Evolutionary conservation across 2,329 filamentous ascomycete species (phyloP).

Genomic region (Blastomyces gilchristii): DNA sequence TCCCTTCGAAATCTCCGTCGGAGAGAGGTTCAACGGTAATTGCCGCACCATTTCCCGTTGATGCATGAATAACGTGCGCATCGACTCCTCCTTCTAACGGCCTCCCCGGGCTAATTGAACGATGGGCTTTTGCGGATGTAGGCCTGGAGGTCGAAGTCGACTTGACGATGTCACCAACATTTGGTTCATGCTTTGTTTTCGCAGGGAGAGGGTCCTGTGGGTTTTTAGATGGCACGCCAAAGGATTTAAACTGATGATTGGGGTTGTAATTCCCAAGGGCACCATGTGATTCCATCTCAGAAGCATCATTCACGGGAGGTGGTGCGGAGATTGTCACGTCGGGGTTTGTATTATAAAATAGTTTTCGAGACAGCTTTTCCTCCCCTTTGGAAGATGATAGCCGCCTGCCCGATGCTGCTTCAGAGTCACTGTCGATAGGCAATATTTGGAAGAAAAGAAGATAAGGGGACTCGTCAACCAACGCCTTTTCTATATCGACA

Average conservation of each 20-base stretch:
- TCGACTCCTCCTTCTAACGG: not conserved
- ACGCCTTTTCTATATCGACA: constrained; percentile 65
- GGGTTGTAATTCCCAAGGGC: not conserved
- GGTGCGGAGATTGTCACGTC: not conserved
- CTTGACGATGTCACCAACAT: not conserved
- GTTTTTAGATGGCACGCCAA: not conserved
- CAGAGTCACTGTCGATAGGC: constrained; percentile 62
- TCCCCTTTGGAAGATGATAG: not conserved
- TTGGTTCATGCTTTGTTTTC: not conserved
- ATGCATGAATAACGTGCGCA: not conserved
- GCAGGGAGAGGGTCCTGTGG: not conserved
- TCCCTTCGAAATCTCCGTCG: not conserved
- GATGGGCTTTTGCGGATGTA: not conserved
- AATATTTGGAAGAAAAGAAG: constrained; percentile 91
- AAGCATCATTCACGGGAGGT: not conserved
- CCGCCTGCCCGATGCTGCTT: constrained; percentile 20
- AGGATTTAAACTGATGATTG: not conserved
- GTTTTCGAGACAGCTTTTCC: not conserved
- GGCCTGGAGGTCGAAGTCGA: not conserved
- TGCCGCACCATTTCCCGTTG: not conserved
- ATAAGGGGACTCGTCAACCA: constrained; percentile 85
- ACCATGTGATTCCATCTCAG: not conserved
- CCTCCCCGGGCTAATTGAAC: not conserved
- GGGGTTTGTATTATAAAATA: not conserved
- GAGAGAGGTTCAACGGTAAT: not conserved